Evolutionary conservation across 345 rosid genomes (phyloP).

Genomic region (Lepidium africanum): DNA sequence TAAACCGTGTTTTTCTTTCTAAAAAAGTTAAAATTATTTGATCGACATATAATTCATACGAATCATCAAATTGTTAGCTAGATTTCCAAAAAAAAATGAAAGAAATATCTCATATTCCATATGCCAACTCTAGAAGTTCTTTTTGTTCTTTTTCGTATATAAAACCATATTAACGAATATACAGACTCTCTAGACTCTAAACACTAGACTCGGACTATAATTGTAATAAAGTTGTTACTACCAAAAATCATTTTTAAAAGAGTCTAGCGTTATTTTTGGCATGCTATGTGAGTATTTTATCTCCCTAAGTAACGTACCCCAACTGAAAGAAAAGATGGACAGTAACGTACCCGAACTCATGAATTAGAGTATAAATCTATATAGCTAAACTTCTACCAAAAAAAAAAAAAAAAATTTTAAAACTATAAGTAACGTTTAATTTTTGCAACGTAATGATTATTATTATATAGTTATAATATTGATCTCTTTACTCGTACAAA

Average conservation of each 20-base stretch:
- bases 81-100: no score
- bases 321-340: background rate
- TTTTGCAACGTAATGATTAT: background rate
- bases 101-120: no score
- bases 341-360: constrained; percentile 13
- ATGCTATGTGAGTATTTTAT: background rate
- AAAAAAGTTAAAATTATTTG: no score
- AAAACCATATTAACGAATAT: no score
- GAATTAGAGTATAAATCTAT: background rate
- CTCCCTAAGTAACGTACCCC: background rate
- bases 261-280: background rate
- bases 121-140: no score
- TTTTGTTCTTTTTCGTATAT: no score
- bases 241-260: background rate
- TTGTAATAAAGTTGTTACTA: background rate
- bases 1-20: no score
- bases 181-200: no score
- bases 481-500: background rate
- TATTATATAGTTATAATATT: background rate
- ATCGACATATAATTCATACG: no score
- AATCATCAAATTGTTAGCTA: no score
- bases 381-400: no score
- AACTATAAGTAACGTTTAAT: background rate
- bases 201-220: background rate
- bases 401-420: background rate